Evolutionary conservation across 2,329 filamentous ascomycete genomes (phyloP), one percentile per base, ranked within the genome.

Genomic region (Cephalotrichum gorgonifer): DNA sequence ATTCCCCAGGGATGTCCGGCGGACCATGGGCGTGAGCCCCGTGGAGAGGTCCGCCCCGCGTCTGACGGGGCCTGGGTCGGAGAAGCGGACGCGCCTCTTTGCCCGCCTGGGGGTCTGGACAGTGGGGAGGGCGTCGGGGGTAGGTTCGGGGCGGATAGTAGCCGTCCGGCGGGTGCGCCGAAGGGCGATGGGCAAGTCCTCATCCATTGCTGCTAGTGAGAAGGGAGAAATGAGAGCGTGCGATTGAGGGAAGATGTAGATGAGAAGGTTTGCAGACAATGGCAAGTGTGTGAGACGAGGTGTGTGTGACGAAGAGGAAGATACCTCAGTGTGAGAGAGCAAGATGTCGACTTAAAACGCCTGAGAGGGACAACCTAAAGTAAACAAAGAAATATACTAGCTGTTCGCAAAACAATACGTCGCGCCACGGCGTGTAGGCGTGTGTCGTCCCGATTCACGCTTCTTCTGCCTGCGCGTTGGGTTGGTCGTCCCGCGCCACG

Each of bases 11-110:
- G 69, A 69, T 0, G 78, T 69, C 20, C 76, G 72, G 33, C 68
- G 67, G 41, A 83, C 64, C 64, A 80, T 75, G 1, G 79, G 79
- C 1, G 79, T 82, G 26, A 83, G 61, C 2, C 79, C 78, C 1
- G 73, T 79, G 2, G 71, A 67, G 33, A 63, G 51, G 15, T 14
- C 9, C 23, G 28, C 43, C 23, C 31, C 8, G 43, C 31, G 26
- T 2, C 11, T 9, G 20, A 15, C 27, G 1, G 68, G 66, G 0
- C 74, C 76, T 8, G 76, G 76, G 38, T 81, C 77, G 0, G 79
- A 82, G 62, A 81, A 80, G 33, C 78, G 74, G 22, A 81, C 76
- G 50, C 68, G 67, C 54, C 74, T 76, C 55, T 69, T 75, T 2
- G 51, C 49, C 28, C 57, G 54, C 28, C 55, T 55, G 9, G 65